These are phyloP conservation scores for Plasmodium fragile DNA, from an alignment of 169 alveolate genomes.

Conservation along the genomic window DNA sequence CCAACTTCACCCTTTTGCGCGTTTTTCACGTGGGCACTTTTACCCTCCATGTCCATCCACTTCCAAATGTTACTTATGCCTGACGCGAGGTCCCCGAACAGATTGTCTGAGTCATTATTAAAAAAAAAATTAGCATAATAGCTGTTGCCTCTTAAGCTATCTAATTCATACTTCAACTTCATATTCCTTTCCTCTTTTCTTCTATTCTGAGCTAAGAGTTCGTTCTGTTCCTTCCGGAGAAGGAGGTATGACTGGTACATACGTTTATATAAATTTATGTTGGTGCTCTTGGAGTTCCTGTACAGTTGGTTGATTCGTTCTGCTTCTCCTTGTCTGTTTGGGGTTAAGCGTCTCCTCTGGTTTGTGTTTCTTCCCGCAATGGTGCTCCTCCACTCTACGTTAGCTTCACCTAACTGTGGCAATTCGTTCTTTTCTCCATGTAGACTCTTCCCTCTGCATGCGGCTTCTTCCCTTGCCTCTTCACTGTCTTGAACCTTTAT, in stretches of 20 bases:
- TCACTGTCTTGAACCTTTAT: not conserved
- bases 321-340: not conserved
- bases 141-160: constrained; percentile 29
- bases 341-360: not conserved
- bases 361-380: not conserved
- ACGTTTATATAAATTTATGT: constrained; percentile 57
- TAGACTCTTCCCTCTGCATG: not conserved
- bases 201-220: constrained; percentile 21
- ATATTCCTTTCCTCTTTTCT: constrained; percentile 30
- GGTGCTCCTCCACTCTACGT: not conserved
- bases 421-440: not conserved
- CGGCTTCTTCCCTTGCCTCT: not conserved
- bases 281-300: constrained; percentile 46
- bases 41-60: constrained; percentile 67
- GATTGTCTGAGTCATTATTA: constrained; percentile 58
- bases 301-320: constrained; percentile 44
- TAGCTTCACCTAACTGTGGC: not conserved
- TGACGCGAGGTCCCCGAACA: constrained; percentile 67
- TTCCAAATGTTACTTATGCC: constrained; percentile 56
- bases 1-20: not conserved
- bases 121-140: constrained; percentile 67
- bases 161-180: constrained; percentile 70
- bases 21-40: not conserved
- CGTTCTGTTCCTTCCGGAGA: constrained; percentile 46
- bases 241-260: constrained; percentile 64